These are phyloP conservation scores for Blastocystis sp. DNA, from an alignment of 352 stramenopile species.

Conservation along the genomic window DNA sequence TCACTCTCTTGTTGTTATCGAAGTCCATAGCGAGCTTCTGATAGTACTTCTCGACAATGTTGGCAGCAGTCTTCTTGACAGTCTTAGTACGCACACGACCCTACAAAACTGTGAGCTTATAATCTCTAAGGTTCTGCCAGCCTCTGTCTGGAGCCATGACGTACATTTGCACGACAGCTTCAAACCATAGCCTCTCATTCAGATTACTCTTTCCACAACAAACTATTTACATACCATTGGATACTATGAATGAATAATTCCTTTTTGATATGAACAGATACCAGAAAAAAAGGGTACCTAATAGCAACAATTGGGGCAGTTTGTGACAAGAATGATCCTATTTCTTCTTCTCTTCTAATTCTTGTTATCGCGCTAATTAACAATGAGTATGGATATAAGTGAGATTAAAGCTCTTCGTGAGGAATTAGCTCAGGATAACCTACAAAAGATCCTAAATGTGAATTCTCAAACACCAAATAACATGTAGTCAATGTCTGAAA, in stretches of 20 bases:
- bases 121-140: neutral
- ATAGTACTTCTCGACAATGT: conserved; percentile 99
- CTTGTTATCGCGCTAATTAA: neutral
- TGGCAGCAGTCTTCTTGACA: conserved; percentile 97
- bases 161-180: neutral
- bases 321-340: neutral
- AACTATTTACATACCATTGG: conserved; percentile 28
- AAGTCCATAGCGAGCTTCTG: conserved; percentile 96
- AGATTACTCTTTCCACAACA: neutral
- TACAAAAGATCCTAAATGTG: conserved; percentile 25
- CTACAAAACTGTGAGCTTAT: conserved; percentile 18
- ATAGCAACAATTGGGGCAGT: neutral
- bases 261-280: neutral
- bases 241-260: conserved; percentile 47
- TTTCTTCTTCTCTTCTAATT: neutral
- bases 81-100: conserved; percentile 97
- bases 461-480: neutral
- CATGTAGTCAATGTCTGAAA: neutral
- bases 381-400: neutral
- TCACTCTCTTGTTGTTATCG: conserved; percentile 97
- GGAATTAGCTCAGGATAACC: neutral
- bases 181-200: neutral
- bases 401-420: neutral
- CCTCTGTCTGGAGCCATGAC: neutral
- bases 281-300: conserved; percentile 2